Conservation (phyloP, 805 yeast genomes). For the Metschnikowia corniflorae region DNA sequence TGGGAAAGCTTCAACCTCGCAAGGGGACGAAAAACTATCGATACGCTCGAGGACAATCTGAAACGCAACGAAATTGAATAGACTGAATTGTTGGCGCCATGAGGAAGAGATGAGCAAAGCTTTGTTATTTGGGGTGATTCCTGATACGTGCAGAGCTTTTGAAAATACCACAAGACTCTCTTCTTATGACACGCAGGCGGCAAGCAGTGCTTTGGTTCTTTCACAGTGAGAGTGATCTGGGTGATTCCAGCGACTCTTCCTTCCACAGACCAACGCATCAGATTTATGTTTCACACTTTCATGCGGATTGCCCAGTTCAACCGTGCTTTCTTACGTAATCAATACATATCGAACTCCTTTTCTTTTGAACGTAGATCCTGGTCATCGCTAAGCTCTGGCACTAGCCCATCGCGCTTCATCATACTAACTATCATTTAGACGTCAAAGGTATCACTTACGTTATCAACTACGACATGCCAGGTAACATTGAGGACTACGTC, state of each 20-base stretch:
- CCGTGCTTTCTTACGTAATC: conserved; percentile 20
- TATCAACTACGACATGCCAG: conserved; percentile 95
- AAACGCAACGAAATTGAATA: conserved; percentile 10
- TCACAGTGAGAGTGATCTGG: conserved; percentile 1
- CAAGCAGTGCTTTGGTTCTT: conserved; percentile 1
- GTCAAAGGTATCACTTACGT: conserved; percentile 96
- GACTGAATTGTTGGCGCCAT: conserved; percentile 12
- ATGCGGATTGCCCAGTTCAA: conserved; percentile 13
- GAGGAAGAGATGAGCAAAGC: conserved; percentile 7
- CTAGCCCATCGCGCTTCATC: background rate
- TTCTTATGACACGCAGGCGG: conserved; percentile 10
- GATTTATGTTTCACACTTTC: conserved; percentile 9
- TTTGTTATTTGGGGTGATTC: conserved; percentile 5
- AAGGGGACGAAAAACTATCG: conserved; percentile 11
- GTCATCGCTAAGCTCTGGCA: conserved; percentile 9
- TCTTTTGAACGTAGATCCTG: conserved; percentile 14
- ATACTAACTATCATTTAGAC: conserved; percentile 55
- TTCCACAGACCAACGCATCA: conserved; percentile 3
- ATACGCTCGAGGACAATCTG: conserved; percentile 11
- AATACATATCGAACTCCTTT: conserved; percentile 23
- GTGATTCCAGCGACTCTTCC: conserved; percentile 9
- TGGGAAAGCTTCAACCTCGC: conserved; percentile 14
- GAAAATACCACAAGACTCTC: conserved; percentile 1
- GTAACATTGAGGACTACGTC: conserved; percentile 96
- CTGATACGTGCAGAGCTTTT: background rate